phyloP scores from a whole-genome alignment of 2,329 filamentous ascomycete genomes.

The Chlorencoelia australis region DNA sequence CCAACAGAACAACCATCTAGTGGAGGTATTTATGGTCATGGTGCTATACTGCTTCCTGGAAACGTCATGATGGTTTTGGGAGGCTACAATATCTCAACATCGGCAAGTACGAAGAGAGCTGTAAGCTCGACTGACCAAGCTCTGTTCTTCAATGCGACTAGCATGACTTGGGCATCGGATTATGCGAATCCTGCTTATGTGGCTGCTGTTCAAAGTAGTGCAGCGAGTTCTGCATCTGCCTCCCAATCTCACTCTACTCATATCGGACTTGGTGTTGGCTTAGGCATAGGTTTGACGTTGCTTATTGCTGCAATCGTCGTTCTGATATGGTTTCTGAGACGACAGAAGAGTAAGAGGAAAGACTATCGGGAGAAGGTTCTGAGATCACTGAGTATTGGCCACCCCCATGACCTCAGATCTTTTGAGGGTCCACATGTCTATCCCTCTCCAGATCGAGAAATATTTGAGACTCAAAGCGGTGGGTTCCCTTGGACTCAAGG shows the following conservation, averaged over 20 bases:
- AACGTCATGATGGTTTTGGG: conserved; percentile 61
- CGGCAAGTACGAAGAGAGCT: conserved; percentile 28
- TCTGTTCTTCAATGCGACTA: conserved; percentile 52
- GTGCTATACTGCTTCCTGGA: conserved; percentile 51
- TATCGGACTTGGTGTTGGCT: conserved; percentile 52
- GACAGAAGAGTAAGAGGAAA: conserved; percentile 30
- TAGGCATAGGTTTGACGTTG: conserved; percentile 52
- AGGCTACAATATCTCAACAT: conserved; percentile 41
- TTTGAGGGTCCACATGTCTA: conserved; percentile 16
- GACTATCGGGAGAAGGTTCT: conserved; percentile 43
- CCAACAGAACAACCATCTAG: conserved; percentile 38
- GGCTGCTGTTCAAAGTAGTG: conserved; percentile 13
- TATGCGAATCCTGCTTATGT: conserved; percentile 39
- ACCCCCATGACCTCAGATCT: no score
- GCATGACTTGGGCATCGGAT: conserved; percentile 44
- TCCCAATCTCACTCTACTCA: conserved; percentile 30
- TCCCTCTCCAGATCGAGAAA: conserved; percentile 11
- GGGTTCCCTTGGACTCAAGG: conserved; percentile 20
- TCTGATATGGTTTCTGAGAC: conserved; percentile 40
- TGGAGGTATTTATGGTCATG: conserved; percentile 50
- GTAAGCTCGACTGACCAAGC: conserved; percentile 25
- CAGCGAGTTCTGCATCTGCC: conserved; percentile 21
- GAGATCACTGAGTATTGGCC: conserved; percentile 37
- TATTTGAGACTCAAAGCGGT: conserved; percentile 12
- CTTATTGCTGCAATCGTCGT: conserved; percentile 37